Evolutionary conservation across 768 basidiomycete species (phyloP).

Genomic region (Trametes cubensis): DNA sequence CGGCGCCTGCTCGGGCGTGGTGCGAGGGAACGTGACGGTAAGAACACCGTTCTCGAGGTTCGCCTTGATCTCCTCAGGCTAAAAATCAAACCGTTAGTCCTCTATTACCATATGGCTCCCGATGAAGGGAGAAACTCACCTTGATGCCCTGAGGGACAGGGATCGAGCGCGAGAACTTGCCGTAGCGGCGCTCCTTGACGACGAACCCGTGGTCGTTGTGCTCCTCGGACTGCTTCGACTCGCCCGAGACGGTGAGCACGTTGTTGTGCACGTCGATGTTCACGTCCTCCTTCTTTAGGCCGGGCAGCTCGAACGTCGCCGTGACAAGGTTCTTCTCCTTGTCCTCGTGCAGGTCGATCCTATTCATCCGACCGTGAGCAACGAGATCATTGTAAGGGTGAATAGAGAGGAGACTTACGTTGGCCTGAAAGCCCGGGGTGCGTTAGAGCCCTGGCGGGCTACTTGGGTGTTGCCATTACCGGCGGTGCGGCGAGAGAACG

Average conservation of each 20-base stretch:
- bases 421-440: conserved; percentile 20
- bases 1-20: conserved; percentile 36
- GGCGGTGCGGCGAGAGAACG: conserved; percentile 32
- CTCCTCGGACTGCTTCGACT: conserved; percentile 37
- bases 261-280: conserved; percentile 50
- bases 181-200: conserved; percentile 50
- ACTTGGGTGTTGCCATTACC: conserved; percentile 4
- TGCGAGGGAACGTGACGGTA: conserved; percentile 56
- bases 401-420: conserved; percentile 14
- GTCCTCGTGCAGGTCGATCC: conserved; percentile 52
- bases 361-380: conserved; percentile 17
- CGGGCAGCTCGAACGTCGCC: conserved; percentile 59
- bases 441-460: conserved; percentile 8
- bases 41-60: conserved; percentile 56
- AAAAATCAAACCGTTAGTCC: not conserved
- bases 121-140: conserved; percentile 32
- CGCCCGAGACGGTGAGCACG: conserved; percentile 51
- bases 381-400: no score
- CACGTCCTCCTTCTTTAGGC: conserved; percentile 52
- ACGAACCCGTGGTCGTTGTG: conserved; percentile 43
- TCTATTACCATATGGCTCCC: not conserved
- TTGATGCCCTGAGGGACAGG: conserved; percentile 52
- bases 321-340: conserved; percentile 45
- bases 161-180: conserved; percentile 52
- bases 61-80: conserved; percentile 50